Percentiles rank a stretch among this genome's conserved stretches.
These are phyloP conservation scores for Intubia oerlemansii DNA, from an alignment of 2,329 filamentous ascomycete genomes.

Conservation along the genomic window DNA sequence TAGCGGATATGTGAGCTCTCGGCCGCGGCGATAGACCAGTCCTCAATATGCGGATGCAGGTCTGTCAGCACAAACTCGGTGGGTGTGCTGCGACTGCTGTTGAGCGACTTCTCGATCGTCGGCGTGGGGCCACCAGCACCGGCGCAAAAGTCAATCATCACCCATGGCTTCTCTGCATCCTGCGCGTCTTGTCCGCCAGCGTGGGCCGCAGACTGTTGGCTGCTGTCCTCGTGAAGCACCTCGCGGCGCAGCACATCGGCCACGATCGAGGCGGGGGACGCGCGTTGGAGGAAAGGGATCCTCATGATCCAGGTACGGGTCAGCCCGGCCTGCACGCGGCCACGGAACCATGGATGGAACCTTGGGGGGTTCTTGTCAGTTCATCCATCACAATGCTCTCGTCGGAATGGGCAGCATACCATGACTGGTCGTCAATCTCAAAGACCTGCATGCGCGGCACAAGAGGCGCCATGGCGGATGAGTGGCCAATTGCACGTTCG, in stretches of 20 bases:
- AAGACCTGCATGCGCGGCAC: slow-evolving; percentile 38
- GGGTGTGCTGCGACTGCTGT: slow-evolving; percentile 12
- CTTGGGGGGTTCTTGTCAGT: slow-evolving; percentile 15
- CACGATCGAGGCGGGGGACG: slow-evolving; percentile 38
- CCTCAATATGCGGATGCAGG: slow-evolving; percentile 38
- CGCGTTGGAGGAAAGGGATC: slow-evolving; percentile 33
- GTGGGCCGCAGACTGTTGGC: background rate
- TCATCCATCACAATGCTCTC: background rate
- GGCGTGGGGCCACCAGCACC: slow-evolving; percentile 53
- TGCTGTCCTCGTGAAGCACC: slow-evolving; percentile 1
- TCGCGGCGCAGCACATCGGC: slow-evolving; percentile 25
- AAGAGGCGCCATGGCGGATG: slow-evolving; percentile 7
- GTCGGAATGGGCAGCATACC: slow-evolving; percentile 19
- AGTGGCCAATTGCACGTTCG: background rate
- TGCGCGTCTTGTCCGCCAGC: slow-evolving; percentile 12
- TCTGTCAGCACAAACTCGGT: slow-evolving; percentile 42
- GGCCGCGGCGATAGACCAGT: slow-evolving; percentile 32
- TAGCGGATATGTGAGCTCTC: slow-evolving; percentile 35
- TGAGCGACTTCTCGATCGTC: slow-evolving; percentile 36
- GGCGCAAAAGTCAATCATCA: slow-evolving; percentile 55
- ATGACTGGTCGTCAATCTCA: slow-evolving; percentile 45
- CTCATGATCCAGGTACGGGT: slow-evolving; percentile 39
- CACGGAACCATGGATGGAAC: slow-evolving; percentile 44
- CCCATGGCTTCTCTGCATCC: too few species aligned
- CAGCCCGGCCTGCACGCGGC: slow-evolving; percentile 41